A percentile compares a stretch with the other conserved stretches of the same genome.
Conservation (phyloP, 352 stramenopile genomes). For the Globisporangium spinosum region DNA sequence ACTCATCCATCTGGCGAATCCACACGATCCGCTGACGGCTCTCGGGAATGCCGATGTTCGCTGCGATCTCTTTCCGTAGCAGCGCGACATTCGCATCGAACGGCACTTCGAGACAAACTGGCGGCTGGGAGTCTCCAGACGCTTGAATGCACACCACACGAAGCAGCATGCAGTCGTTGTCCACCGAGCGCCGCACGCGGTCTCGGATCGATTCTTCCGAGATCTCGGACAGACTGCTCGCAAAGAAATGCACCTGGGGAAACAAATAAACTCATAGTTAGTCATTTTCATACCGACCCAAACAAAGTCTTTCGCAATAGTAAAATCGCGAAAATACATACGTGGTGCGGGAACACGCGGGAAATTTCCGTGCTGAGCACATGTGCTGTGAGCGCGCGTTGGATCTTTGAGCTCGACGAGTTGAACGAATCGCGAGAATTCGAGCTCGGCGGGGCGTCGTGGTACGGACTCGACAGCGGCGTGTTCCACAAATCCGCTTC, state of each 20-base stretch:
- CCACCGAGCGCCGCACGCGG: slow-evolving; percentile 72
- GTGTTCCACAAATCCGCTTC: slow-evolving; percentile 50
- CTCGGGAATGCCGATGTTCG: slow-evolving; percentile 78
- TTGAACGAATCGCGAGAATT: slow-evolving; percentile 37
- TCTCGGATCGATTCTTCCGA: slow-evolving; percentile 84
- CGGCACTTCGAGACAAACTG: slow-evolving; percentile 77
- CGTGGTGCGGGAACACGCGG: slow-evolving; percentile 84
- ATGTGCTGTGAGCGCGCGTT: slow-evolving; percentile 74
- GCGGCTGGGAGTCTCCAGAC: slow-evolving; percentile 71
- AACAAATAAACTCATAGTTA: background rate
- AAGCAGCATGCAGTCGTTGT: slow-evolving; percentile 86
- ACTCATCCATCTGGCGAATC: slow-evolving; percentile 84
- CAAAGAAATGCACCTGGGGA: slow-evolving; percentile 81
- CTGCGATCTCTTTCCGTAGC: slow-evolving; percentile 75
- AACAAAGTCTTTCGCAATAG: background rate
- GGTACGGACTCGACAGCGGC: slow-evolving; percentile 34
- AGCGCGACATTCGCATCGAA: slow-evolving; percentile 73
- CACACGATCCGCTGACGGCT: slow-evolving; percentile 84
- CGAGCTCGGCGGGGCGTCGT: slow-evolving; percentile 20
- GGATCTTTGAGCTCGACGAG: slow-evolving; percentile 69
- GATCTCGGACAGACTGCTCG: slow-evolving; percentile 70
- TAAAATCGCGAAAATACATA: slow-evolving; percentile 27
- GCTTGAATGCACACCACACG: slow-evolving; percentile 85
- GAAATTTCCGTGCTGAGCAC: slow-evolving; percentile 84
- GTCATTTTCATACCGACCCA: background rate